Conservation (phyloP, 306 rosid species). For the Quercus mongolica region DNA sequence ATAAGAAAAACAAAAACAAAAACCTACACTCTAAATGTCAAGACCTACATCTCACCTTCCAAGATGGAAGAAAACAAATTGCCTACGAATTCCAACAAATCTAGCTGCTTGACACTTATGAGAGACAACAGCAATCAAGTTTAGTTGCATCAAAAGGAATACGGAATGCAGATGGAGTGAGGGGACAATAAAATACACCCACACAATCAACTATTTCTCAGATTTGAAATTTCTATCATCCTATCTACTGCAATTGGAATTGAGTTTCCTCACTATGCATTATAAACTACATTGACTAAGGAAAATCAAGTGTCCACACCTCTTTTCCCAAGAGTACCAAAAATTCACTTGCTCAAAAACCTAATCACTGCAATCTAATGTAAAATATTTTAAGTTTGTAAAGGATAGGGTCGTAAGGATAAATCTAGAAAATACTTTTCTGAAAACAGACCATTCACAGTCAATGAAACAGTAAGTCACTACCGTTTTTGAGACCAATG, state of each 20-base stretch:
- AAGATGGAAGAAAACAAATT: not conserved
- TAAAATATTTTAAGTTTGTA: not conserved
- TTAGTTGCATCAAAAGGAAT: not conserved
- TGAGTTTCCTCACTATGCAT: not conserved
- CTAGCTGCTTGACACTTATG: not conserved
- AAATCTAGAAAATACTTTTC: not conserved
- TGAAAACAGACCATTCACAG: not conserved
- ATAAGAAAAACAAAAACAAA: not conserved
- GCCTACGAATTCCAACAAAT: not conserved
- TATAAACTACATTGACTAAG: not conserved
- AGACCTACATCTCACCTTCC: not conserved
- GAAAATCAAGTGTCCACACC: not conserved
- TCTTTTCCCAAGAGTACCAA: not conserved
- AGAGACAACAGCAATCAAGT: not conserved
- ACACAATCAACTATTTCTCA: not conserved
- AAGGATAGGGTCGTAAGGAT: not conserved
- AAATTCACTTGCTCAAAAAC: not conserved
- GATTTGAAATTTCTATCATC: not conserved
- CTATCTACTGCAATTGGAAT: not conserved
- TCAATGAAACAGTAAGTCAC: not conserved
- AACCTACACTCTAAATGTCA: not conserved
- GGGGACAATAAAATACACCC: not conserved
- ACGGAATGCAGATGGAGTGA: not conserved
- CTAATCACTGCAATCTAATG: not conserved
- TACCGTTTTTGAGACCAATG: not conserved